Evolutionary conservation across 768 basidiomycete genomes (phyloP), one percentile per base, ranked within the genome.

Genomic region (Lepiota venenata): DNA sequence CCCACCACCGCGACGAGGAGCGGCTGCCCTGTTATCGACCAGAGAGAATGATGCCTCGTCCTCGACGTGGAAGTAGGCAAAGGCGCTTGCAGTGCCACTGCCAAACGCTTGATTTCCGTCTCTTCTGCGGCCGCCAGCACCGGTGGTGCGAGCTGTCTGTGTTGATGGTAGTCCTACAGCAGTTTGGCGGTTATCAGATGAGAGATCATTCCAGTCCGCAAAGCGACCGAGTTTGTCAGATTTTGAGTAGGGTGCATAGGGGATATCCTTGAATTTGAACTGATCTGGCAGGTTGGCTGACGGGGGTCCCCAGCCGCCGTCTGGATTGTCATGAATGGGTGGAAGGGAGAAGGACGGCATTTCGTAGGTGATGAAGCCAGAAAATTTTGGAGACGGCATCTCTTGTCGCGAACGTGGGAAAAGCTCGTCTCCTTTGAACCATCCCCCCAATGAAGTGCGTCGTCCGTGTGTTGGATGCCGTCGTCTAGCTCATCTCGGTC

Each of bases 221-320:
- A 99, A 91, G 50, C 96, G 87, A 50, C 93, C 93, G 52, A 99
- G 86, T 71, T 98, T 98, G 79, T 99, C 97, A 36, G 92, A 87
- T 83, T 99, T 99, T 73, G 93, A 93, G 80, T 92, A 98, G 4
- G 95, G 95, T 0, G 96, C 95, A 66, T 98, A 99, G 43, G 97
- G 97, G 56, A 98, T 97, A 63, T 98, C 97, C 71, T 92, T 93
- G 81, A 97, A 97, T 73, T 95, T 94, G 75, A 96, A 98, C 59
- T 93, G 87, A 42, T 88, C 78, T 1, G 96, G 94, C 18, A 95
- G 75, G 69, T 90, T 88, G n/a, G 66, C 79, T 0, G 87, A 81
- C 3, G 87, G 83, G 5, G 93, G 91, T 1, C 93, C 93, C 95
- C 95, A 98, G 51, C 91, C 90, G 32, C 91, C 93, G 63, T 95